phyloP scores from a whole-genome alignment of 208 protist species.

The Porcisia deanei region DNA sequence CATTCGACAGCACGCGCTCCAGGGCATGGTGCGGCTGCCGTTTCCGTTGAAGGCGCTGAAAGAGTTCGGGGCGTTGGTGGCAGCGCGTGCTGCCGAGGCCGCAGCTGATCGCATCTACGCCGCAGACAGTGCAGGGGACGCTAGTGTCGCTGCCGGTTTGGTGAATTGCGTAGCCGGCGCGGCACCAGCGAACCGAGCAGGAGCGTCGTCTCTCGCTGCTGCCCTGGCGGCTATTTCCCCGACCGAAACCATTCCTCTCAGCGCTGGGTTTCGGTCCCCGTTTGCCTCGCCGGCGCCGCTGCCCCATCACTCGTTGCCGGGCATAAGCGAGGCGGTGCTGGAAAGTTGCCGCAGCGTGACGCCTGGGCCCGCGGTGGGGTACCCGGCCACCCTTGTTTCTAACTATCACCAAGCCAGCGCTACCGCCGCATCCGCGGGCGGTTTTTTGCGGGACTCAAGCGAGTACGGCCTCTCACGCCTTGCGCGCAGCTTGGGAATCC shows the following conservation, averaged over 20 bases:
- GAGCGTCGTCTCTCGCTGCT: not conserved
- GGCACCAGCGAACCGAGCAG: not conserved
- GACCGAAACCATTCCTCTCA: not conserved
- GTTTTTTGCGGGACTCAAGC: conserved; percentile 15
- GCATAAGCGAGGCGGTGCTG: conserved; percentile 15
- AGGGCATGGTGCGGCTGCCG: conserved; percentile 40
- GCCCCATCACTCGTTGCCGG: not conserved
- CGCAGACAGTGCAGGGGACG: not conserved
- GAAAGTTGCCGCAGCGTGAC: conserved; percentile 10
- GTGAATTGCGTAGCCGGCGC: not conserved
- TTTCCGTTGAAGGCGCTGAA: conserved; percentile 50
- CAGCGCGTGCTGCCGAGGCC: conserved; percentile 26
- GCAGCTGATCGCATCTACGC: conserved; percentile 17
- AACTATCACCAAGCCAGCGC: not conserved
- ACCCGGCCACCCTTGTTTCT: conserved; percentile 8
- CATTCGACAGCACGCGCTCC: conserved; percentile 47
- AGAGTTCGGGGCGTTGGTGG: conserved; percentile 49
- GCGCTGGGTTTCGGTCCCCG: not conserved
- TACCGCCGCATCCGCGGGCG: not conserved
- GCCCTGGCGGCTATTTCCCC: conserved; percentile 6
- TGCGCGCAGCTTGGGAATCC: conserved; percentile 20
- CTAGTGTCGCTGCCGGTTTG: too few species aligned
- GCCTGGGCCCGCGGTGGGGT: not conserved
- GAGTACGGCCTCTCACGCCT: conserved; percentile 31
- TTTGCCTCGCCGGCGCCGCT: not conserved